Conservation (phyloP, 441 rosid species). For the Rhodomyrtus psidioides region DNA sequence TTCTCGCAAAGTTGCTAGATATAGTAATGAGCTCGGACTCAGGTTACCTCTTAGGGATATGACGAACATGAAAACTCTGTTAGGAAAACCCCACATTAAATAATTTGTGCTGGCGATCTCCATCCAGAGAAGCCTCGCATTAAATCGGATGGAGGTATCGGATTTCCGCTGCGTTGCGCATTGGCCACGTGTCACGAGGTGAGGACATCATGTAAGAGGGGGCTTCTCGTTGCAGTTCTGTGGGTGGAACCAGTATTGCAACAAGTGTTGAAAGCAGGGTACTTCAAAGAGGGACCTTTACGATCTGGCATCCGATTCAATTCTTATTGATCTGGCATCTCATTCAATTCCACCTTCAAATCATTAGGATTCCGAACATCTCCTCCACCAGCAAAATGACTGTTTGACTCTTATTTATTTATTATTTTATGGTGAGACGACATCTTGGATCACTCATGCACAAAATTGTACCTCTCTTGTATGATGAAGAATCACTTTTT, state of each 20-base stretch:
- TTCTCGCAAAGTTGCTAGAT: background rate
- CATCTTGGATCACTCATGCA: background rate
- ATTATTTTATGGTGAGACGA: background rate
- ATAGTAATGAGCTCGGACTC: rapidly evolving
- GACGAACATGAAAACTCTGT: background rate
- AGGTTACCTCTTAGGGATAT: rapidly evolving
- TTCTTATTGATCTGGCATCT: background rate
- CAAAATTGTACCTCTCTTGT: background rate
- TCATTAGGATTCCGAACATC: background rate
- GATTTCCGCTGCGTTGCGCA: rapidly evolving
- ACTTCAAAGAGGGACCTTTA: background rate
- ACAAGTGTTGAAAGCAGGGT: background rate
- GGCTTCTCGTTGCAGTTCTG: background rate
- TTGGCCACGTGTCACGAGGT: background rate
- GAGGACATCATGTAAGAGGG: background rate
- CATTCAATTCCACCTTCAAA: background rate
- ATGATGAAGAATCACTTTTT: background rate
- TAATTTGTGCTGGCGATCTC: background rate
- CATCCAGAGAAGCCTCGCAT: background rate
- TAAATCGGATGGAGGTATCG: background rate
- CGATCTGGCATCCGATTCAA: background rate
- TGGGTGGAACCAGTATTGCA: background rate
- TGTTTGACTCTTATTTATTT: background rate
- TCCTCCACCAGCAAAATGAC: background rate
- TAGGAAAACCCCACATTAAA: background rate